Conservation (phyloP, 129 eudicot genomes). For the Ambrosia trifida region DNA sequence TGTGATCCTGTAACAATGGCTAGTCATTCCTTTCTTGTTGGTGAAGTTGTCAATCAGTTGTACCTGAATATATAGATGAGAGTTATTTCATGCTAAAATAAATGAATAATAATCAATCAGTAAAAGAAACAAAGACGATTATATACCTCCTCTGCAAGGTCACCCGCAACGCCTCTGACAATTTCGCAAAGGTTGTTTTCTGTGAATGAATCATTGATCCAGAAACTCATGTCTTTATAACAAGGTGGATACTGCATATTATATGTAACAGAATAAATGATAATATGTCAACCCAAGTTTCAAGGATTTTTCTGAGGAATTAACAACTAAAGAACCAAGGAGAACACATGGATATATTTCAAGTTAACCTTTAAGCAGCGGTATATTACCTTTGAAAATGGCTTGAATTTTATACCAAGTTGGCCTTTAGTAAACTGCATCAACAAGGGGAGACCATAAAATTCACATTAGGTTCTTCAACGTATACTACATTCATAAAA, state of each 20-base stretch:
- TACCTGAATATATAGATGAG: slow-evolving; percentile 38
- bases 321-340: not conserved
- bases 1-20: slow-evolving; percentile 87
- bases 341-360: slow-evolving; percentile 1
- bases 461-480: slow-evolving; percentile 14
- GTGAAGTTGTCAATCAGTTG: slow-evolving; percentile 80
- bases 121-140: not conserved
- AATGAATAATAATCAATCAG: not conserved
- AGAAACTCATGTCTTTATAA: slow-evolving; percentile 89
- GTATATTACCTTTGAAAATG: slow-evolving; percentile 90
- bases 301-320: not conserved
- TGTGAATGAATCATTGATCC: slow-evolving; percentile 88
- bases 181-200: slow-evolving; percentile 94
- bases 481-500: not conserved
- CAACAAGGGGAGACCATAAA: slow-evolving; percentile 1
- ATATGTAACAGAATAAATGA: not conserved
- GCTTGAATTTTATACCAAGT: slow-evolving; percentile 78
- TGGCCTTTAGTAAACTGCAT: slow-evolving; percentile 79
- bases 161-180: slow-evolving; percentile 91
- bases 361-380: not conserved
- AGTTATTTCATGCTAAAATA: not conserved
- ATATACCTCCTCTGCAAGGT: slow-evolving; percentile 88
- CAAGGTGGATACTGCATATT: slow-evolving; percentile 84
- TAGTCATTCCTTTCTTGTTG: slow-evolving; percentile 94
- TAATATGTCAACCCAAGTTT: not conserved